Conservation (phyloP, 306 rosid species). For the Potentilla sterilis region DNA sequence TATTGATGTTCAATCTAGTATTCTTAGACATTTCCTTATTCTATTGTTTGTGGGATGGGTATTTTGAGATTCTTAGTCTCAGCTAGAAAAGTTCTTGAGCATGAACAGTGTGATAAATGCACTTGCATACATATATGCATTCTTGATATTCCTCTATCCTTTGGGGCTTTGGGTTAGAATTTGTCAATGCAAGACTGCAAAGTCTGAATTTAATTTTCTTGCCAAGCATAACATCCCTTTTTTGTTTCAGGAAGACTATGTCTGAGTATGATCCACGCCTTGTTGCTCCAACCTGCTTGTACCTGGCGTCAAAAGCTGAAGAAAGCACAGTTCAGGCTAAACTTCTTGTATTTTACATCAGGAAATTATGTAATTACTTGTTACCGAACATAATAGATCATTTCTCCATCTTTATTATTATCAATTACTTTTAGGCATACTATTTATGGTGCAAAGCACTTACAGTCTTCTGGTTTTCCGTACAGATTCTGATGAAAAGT, state of each 20-base stretch:
- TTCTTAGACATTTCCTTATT: neutral
- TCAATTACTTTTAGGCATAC: conserved; percentile 20
- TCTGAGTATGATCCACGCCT: conserved; percentile 86
- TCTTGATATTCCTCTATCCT: neutral
- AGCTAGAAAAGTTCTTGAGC: neutral
- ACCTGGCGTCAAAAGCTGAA: conserved; percentile 90
- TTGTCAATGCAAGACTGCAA: neutral
- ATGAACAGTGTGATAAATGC: neutral
- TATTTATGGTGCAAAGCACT: conserved; percentile 22
- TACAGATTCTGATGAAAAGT: conserved; percentile 80
- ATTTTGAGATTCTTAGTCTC: neutral
- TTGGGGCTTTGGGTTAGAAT: neutral
- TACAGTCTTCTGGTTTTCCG: conserved; percentile 23
- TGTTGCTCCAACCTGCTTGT: conserved; percentile 92
- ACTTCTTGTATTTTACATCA: conserved; percentile 73
- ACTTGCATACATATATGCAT: neutral
- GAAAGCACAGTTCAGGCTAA: conserved; percentile 93
- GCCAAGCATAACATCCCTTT: conserved; percentile 3
- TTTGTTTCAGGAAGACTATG: conserved; percentile 74
- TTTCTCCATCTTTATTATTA: neutral
- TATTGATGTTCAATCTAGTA: neutral
- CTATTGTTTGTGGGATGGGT: neutral
- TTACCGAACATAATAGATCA: conserved; percentile 9
- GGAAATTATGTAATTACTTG: conserved; percentile 50
- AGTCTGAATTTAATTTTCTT: conserved; percentile 4